Evolutionary conservation across 2,329 filamentous ascomycete genomes (phyloP), one percentile per base, ranked within the genome.

Genomic region (Nemania serpens): DNA sequence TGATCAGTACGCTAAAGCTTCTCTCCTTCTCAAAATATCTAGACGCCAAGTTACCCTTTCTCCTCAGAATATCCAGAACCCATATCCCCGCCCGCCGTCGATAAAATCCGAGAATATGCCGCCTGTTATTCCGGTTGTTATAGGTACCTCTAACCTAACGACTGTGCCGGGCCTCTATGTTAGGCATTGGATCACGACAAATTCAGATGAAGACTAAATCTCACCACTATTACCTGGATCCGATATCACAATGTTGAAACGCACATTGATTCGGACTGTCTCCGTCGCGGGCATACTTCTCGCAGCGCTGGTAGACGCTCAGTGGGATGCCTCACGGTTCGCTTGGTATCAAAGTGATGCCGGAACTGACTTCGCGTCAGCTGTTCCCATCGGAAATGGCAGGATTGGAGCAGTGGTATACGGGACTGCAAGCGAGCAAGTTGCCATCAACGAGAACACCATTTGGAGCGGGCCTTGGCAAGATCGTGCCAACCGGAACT

Each of bases 311-410:
- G 36, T n/a, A 13, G 36, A 12, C 4, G 36, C 36, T 39, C 36
- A 39, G 11, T 39, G 36, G 36, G 36, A 39, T 39, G 36, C 36
- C 11, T 39, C 36, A 3, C 36, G 36, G 11, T 39, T 39, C 36
- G 36, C 36, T 10, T 39, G 36, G 36, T 39, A 39, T 39, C 11
- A 39, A 39, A n/a, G 11, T n/a, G 36, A 39, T 39, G 36, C 11
- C 36, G 36, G 36, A 39, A 13, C 39, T 47, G 36, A 39, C 36
- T 39, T 39, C 36, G 36, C 36, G 11, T 39, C 36, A n/a, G 15
- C 50, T 50, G 39, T 55, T 25, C 58, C 58, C 2, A 61, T 61
- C 17, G 58, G 54, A 51, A 55, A 50, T 48, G 46, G 65, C 49
- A 64, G 62, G 18, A 61, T 60, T 37, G 46, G 51, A 13, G 58